phyloP scores from a whole-genome alignment of 108 stramenopile genomes.

The Cyclotella baltica region DNA sequence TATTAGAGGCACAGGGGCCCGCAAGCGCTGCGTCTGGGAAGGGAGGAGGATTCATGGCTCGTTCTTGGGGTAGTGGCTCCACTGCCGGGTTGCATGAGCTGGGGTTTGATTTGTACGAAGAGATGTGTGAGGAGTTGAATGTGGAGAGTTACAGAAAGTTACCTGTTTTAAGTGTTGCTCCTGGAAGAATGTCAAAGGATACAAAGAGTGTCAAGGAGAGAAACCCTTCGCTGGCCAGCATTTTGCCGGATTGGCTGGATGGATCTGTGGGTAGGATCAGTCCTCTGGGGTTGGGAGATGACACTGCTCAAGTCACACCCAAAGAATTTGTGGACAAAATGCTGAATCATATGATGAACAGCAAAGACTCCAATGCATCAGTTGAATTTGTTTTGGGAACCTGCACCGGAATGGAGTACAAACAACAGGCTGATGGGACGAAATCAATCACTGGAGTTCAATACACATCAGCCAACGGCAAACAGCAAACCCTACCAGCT shows the following conservation, averaged over 20 bases:
- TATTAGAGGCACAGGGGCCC: slow-evolving; percentile 75
- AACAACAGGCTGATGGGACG: slow-evolving; percentile 25
- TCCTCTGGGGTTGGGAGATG: slow-evolving; percentile 79
- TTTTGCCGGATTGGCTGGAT: slow-evolving; percentile 80
- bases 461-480: slow-evolving; percentile 42
- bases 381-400: slow-evolving; percentile 73
- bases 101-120: slow-evolving; percentile 86
- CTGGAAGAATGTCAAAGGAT: slow-evolving; percentile 41
- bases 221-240: slow-evolving; percentile 31
- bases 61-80: slow-evolving; percentile 51
- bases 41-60: slow-evolving; percentile 92
- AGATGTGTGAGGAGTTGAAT: slow-evolving; percentile 66
- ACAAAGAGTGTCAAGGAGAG: slow-evolving; percentile 29
- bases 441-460: slow-evolving; percentile 63
- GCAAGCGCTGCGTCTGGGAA: slow-evolving; percentile 92
- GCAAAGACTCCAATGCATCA: slow-evolving; percentile 14
- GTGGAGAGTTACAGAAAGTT: slow-evolving; percentile 81
- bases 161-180: slow-evolving; percentile 76
- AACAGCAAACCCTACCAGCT: slow-evolving; percentile 45
- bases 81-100: slow-evolving; percentile 50
- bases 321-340: slow-evolving; percentile 84
- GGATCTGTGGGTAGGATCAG: slow-evolving; percentile 67
- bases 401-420: slow-evolving; percentile 71
- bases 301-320: slow-evolving; percentile 90
- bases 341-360: slow-evolving; percentile 49